Percentiles rank a stretch among this genome's conserved stretches.
phyloP scores from a whole-genome alignment of 768 basidiomycete genomes.

The Xerocomellus dryophilus region DNA sequence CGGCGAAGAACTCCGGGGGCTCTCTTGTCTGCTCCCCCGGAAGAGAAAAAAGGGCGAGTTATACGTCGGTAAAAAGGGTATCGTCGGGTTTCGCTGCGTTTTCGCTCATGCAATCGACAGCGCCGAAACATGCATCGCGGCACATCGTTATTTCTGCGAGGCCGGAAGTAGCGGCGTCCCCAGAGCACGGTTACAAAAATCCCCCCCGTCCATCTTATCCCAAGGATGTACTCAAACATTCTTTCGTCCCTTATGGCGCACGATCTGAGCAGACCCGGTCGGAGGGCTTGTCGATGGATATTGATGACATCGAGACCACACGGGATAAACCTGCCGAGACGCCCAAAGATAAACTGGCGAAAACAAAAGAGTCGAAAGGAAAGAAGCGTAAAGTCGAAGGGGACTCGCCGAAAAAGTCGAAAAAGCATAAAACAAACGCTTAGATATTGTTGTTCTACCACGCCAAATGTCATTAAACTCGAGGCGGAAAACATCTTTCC shows the following conservation, averaged over 20 bases:
- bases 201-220: constrained; percentile 59
- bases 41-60: constrained; percentile 57
- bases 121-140: constrained; percentile 55
- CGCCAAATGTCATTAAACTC: constrained; percentile 5
- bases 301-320: constrained; percentile 26
- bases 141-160: constrained; percentile 59
- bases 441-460: constrained; percentile 7
- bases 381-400: constrained; percentile 50
- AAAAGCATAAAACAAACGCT: constrained; percentile 39
- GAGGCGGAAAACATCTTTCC: constrained; percentile 4
- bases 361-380: constrained; percentile 29
- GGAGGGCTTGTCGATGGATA: constrained; percentile 22
- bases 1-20: constrained; percentile 60
- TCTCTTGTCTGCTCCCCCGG: constrained; percentile 65
- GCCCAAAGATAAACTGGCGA: constrained; percentile 4
- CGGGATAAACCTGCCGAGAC: constrained; percentile 14
- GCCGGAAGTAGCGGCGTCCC: constrained; percentile 30
- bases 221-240: constrained; percentile 57
- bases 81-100: not conserved
- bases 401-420: constrained; percentile 45
- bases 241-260: constrained; percentile 63
- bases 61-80: constrained; percentile 46
- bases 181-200: constrained; percentile 39
- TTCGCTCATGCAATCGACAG: constrained; percentile 43
- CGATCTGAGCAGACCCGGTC: constrained; percentile 13